A percentile compares a stretch with the other conserved stretches of the same genome.
These are phyloP conservation scores for Arabis alpina DNA, from an alignment of 345 rosid genomes.

Conservation along the genomic window DNA sequence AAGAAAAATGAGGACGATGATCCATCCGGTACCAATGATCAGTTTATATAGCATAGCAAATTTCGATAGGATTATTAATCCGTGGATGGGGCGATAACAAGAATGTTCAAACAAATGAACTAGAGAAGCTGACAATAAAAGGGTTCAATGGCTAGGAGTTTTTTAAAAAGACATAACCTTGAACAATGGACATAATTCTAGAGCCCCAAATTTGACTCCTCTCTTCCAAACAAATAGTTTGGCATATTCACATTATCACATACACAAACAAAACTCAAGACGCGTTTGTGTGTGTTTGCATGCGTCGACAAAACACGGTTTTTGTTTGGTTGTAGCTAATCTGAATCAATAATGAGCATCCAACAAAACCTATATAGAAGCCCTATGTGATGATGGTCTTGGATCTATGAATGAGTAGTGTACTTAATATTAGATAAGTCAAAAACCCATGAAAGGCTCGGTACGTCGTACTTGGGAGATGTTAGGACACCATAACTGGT, in stretches of 20 bases:
- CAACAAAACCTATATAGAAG: conserved; percentile 31
- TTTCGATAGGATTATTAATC: not conserved
- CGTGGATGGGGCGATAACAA: not conserved
- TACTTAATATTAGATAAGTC: conserved; percentile 29
- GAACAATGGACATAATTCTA: conserved; percentile 18
- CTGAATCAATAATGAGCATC: conserved; percentile 28
- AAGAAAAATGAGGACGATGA: too few relatives aligned
- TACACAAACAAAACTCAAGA: conserved; percentile 29
- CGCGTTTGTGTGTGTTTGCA: conserved; percentile 25
- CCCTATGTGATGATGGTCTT: conserved; percentile 25
- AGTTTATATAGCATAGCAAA: not conserved
- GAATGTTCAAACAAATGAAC: conserved; percentile 21
- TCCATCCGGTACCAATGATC: too few relatives aligned
- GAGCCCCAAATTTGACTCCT: conserved; percentile 47
- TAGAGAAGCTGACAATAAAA: conserved; percentile 3
- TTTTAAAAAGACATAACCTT: conserved; percentile 14
- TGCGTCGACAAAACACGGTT: conserved; percentile 20
- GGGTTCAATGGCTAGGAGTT: conserved; percentile 27
- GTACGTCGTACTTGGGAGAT: too few relatives aligned
- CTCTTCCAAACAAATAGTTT: conserved; percentile 36
- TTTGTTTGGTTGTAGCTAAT: conserved; percentile 35
- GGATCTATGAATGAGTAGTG: conserved; percentile 28
- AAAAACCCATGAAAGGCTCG: conserved; percentile 35
- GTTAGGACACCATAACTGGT: too few relatives aligned
- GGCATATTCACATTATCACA: conserved; percentile 25